Conservation (phyloP, 2,329 filamentous ascomycete genomes). For the Trichoderma oligosporum region DNA sequence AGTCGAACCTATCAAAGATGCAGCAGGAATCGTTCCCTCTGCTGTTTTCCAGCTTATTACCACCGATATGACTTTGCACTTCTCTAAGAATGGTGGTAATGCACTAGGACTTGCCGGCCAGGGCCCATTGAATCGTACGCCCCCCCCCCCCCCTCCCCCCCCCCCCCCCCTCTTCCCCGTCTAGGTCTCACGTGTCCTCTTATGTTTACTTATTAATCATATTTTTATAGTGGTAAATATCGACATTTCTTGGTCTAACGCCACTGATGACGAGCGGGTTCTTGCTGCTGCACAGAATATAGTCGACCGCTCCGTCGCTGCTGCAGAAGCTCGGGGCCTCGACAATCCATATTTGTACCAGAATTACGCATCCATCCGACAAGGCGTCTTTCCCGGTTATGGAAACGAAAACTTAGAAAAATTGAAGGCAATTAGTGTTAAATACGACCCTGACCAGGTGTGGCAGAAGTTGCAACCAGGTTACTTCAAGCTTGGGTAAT, state of each 20-base stretch:
- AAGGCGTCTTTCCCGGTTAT: conserved; percentile 41
- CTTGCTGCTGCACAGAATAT: conserved; percentile 27
- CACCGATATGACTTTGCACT: conserved; percentile 33
- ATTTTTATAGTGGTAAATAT: conserved; percentile 25
- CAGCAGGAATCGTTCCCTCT: conserved; percentile 28
- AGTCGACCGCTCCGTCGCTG: conserved; percentile 27
- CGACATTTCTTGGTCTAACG: conserved; percentile 28
- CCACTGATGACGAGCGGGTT: conserved; percentile 34
- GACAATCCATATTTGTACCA: conserved; percentile 36
- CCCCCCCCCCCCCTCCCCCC: too few species aligned
- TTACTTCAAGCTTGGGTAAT: conserved; percentile 36
- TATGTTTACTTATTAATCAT: not conserved
- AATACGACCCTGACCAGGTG: conserved; percentile 37
- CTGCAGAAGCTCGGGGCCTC: conserved; percentile 32
- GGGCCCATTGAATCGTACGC: conserved; percentile 25
- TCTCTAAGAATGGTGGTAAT: conserved; percentile 35
- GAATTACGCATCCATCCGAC: conserved; percentile 43
- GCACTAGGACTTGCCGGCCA: conserved; percentile 29
- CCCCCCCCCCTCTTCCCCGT: too few species aligned
- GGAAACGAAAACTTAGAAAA: conserved; percentile 37
- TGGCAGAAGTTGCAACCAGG: conserved; percentile 38
- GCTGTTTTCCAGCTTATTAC: conserved; percentile 41
- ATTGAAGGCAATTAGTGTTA: conserved; percentile 30
- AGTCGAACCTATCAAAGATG: conserved; percentile 23
- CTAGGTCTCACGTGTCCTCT: not conserved